Percentiles rank a stretch among this genome's conserved stretches.
Conservation (phyloP, 2,329 filamentous ascomycete genomes). For the Ceratocystiopsis minuta region DNA sequence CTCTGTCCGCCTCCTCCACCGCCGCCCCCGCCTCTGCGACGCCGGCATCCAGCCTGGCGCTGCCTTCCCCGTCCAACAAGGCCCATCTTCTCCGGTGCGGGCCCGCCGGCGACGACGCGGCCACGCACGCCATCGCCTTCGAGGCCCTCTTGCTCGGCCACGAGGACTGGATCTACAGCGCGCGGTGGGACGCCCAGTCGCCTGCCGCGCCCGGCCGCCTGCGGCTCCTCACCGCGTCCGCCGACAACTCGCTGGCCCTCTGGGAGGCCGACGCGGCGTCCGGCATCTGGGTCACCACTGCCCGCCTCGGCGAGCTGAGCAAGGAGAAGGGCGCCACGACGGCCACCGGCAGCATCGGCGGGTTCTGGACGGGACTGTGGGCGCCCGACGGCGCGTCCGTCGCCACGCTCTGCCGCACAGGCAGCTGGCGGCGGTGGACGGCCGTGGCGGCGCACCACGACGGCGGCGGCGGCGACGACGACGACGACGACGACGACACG, state of each 20-base stretch:
- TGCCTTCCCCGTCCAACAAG: conserved; percentile 68
- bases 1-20: no score
- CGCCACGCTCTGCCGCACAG: conserved; percentile 72
- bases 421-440: conserved; percentile 81
- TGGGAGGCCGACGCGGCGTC: conserved; percentile 76
- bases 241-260: conserved; percentile 84
- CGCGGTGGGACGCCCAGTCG: conserved; percentile 45
- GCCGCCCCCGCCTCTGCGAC: background rate
- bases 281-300: conserved; percentile 78
- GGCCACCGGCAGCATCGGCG: conserved; percentile 85
- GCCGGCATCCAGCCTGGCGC: conserved; percentile 40
- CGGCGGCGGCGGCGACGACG: background rate
- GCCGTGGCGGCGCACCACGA: conserved; percentile 28
- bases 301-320: conserved; percentile 82
- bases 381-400: conserved; percentile 55
- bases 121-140: conserved; percentile 63
- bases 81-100: conserved; percentile 54
- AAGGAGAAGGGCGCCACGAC: conserved; percentile 90
- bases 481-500: background rate
- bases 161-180: conserved; percentile 95
- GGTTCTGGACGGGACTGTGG: conserved; percentile 95
- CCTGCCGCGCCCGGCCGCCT: conserved; percentile 20
- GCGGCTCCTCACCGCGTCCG: conserved; percentile 74
- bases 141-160: conserved; percentile 87
- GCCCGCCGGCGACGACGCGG: conserved; percentile 9